Evolutionary conservation across 2,329 filamentous ascomycete species (phyloP).

Genomic region (Ceratocystiopsis minuta): DNA sequence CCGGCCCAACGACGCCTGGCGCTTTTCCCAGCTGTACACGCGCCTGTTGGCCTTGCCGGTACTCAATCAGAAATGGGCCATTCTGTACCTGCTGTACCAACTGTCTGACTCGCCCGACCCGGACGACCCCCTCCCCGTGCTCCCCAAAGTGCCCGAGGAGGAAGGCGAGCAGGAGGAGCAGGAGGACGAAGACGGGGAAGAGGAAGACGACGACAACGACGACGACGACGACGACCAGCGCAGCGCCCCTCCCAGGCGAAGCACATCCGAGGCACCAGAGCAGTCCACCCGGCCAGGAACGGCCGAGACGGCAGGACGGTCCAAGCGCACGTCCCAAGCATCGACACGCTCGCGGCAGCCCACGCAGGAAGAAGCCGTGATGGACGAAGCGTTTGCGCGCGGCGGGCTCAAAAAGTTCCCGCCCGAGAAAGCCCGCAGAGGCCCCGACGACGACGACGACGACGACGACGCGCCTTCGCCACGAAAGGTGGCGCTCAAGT

Average conservation of each 20-base stretch:
- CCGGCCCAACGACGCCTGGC: conserved; percentile 59
- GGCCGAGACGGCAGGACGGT: neutral
- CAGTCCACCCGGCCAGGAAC: too few species aligned
- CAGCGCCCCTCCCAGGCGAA: too few species aligned
- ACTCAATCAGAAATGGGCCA: conserved; percentile 89
- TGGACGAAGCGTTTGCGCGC: conserved; percentile 36
- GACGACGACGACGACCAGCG: too few species aligned
- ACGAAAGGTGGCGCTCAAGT: conserved; percentile 35
- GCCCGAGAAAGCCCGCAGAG: conserved; percentile 20
- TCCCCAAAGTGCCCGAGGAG: conserved; percentile 18
- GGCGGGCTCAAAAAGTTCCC: conserved; percentile 30
- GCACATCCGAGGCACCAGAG: too few species aligned
- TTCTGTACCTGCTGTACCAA: conserved; percentile 77
- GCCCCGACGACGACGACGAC: conserved; percentile 10
- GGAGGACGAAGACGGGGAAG: conserved; percentile 23
- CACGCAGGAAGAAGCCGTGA: conserved; percentile 26
- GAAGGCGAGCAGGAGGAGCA: conserved; percentile 14
- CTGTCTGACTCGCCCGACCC: conserved; percentile 52
- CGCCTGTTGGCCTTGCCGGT: conserved; percentile 80
- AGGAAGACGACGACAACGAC: conserved; percentile 9
- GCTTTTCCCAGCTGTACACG: conserved; percentile 82
- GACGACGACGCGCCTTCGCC: conserved; percentile 11
- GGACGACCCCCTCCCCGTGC: conserved; percentile 28
- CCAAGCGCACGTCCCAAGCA: neutral
- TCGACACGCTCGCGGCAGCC: conserved; percentile 9